A percentile compares a stretch with the other conserved stretches of the same genome.
phyloP scores from a whole-genome alignment of 2,329 filamentous ascomycete species.

The Pyricularia pennisetigena region DNA sequence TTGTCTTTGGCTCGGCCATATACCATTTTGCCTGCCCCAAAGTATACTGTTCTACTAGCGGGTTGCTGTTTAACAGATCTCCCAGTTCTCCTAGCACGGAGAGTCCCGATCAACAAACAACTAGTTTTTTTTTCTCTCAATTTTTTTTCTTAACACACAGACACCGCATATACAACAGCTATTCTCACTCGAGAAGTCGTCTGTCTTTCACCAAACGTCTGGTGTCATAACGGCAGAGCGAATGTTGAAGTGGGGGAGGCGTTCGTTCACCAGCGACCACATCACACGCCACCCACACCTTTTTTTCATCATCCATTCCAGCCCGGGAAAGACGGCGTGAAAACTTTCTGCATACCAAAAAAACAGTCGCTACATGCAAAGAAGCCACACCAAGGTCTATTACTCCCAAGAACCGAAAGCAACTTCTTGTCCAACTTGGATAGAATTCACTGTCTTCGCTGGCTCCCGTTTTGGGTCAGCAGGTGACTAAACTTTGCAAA shows the following conservation, averaged over 20 bases:
- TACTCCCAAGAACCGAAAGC: background rate
- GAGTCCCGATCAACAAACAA: background rate
- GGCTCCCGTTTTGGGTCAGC: background rate
- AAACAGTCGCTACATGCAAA: background rate
- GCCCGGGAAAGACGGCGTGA: background rate
- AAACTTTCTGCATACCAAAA: background rate
- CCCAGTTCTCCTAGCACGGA: background rate
- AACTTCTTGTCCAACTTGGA: background rate
- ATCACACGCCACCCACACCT: background rate
- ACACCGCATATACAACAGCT: background rate
- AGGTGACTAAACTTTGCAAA: background rate
- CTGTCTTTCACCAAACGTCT: background rate
- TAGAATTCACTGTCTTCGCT: background rate
- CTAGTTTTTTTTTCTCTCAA: no score
- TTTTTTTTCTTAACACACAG: no score
- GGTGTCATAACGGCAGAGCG: background rate
- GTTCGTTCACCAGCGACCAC: background rate
- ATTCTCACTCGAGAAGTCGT: background rate
- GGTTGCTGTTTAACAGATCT: no score
- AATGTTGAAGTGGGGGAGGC: background rate
- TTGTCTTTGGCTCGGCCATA: background rate
- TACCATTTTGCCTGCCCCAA: background rate
- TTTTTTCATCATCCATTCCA: background rate
- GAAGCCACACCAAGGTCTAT: background rate
- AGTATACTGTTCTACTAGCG: no score